Percentiles rank a stretch among this genome's conserved stretches.
Evolutionary conservation across 495 filamentous ascomycete species (phyloP).

Genomic region (Alectoria sarmentosa): DNA sequence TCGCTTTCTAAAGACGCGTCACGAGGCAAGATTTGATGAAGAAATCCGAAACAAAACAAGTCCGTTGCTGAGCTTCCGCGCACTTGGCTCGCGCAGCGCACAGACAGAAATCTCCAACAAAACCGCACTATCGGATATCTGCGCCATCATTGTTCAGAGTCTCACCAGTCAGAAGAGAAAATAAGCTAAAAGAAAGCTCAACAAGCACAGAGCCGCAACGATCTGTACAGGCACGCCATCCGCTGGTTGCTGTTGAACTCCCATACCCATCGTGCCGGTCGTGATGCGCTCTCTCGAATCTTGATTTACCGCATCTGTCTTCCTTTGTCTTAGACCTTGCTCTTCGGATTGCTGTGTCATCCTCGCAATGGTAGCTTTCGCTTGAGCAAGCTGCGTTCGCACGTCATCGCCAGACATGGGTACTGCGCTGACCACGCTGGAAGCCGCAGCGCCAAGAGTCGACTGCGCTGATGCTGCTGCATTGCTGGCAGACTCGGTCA

Average conservation of each 20-base stretch:
- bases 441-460: slow-evolving; percentile 36
- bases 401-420: slow-evolving; percentile 55
- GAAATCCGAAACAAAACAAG: not conserved
- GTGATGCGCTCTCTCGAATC: slow-evolving; percentile 34
- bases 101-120: not conserved
- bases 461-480: slow-evolving; percentile 23
- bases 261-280: slow-evolving; percentile 41
- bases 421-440: slow-evolving; percentile 37
- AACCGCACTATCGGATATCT: slow-evolving; percentile 3
- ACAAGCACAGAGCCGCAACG: slow-evolving; percentile 73
- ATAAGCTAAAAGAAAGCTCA: slow-evolving; percentile 90
- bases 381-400: slow-evolving; percentile 64
- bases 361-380: slow-evolving; percentile 63
- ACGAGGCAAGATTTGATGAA: not conserved
- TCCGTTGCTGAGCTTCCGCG: not conserved
- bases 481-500: slow-evolving; percentile 14
- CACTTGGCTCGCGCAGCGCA: not conserved
- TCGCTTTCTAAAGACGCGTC: not conserved
- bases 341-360: slow-evolving; percentile 64
- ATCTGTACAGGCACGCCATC: slow-evolving; percentile 82
- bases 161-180: slow-evolving; percentile 70
- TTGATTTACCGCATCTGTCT: slow-evolving; percentile 36
- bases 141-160: not conserved
- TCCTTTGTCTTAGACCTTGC: slow-evolving; percentile 64
- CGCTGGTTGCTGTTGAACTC: slow-evolving; percentile 50